Conservation (phyloP, 305 asterid genomes). For the Fraxinus paxiana region DNA sequence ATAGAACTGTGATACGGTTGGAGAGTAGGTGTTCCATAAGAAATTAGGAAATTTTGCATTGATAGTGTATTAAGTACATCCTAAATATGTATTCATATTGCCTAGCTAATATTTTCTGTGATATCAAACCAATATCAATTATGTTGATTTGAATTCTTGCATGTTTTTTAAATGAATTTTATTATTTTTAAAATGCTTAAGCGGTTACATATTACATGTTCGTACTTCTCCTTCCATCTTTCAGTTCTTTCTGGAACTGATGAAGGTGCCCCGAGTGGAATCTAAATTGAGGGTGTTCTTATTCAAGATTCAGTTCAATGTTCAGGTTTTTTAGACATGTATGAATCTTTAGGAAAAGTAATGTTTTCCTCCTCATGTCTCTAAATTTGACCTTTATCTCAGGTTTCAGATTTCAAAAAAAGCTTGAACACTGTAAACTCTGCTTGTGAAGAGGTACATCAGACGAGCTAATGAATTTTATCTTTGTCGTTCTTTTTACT, state of each 20-base stretch:
- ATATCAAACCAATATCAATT: neutral
- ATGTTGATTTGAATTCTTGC: neutral
- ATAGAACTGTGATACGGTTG: neutral
- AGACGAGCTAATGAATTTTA: constrained; percentile 13
- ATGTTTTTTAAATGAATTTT: neutral
- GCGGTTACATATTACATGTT: neutral
- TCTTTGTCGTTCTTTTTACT: neutral
- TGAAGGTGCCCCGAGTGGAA: constrained; percentile 97
- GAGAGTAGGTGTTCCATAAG: neutral
- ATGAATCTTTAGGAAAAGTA: constrained; percentile 19
- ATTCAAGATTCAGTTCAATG: constrained; percentile 86
- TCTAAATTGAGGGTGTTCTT: constrained; percentile 80
- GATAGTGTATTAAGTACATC: neutral
- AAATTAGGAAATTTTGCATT: neutral
- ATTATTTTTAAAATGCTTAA: neutral
- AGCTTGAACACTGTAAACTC: constrained; percentile 62
- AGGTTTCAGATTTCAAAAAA: constrained; percentile 76
- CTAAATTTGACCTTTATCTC: constrained; percentile 33
- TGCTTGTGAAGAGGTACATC: constrained; percentile 86
- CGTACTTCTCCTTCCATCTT: constrained; percentile 24
- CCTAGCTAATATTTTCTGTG: neutral
- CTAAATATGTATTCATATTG: neutral
- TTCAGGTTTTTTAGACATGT: constrained; percentile 58
- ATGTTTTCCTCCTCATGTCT: constrained; percentile 15
- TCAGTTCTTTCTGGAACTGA: constrained; percentile 96